These are phyloP conservation scores for Pleurotus tuoliensis DNA, from an alignment of 768 basidiomycete species.

Conservation along the genomic window DNA sequence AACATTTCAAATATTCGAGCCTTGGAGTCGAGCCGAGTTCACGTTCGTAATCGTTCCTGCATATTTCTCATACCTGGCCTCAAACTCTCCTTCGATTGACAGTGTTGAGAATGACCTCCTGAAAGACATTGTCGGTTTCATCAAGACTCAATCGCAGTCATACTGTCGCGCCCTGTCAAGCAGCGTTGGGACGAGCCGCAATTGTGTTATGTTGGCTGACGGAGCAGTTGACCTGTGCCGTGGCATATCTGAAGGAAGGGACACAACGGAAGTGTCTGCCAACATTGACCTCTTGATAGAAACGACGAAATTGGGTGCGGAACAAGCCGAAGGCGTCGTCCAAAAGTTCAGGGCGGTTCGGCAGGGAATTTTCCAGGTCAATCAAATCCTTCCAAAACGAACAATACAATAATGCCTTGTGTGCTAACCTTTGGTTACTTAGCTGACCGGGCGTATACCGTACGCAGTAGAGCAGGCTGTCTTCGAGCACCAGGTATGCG, in stretches of 20 bases:
- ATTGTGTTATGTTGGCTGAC: background rate
- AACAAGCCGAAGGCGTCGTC: background rate
- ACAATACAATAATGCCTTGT: too few species aligned
- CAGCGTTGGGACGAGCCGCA: background rate
- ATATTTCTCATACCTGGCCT: background rate
- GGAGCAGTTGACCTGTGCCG: background rate
- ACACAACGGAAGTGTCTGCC: background rate
- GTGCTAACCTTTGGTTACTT: background rate
- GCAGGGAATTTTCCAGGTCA: slow-evolving; percentile 5
- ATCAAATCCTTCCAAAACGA: background rate
- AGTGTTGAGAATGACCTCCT: slow-evolving; percentile 2
- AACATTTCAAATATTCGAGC: slow-evolving; percentile 1
- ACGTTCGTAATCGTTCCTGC: background rate
- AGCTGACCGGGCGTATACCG: slow-evolving; percentile 1
- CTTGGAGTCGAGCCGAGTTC: background rate
- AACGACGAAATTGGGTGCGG: background rate
- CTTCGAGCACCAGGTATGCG: slow-evolving; percentile 1
- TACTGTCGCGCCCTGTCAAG: slow-evolving; percentile 1
- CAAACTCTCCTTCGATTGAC: background rate
- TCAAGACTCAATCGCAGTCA: background rate
- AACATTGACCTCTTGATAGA: background rate
- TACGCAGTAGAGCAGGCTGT: slow-evolving; percentile 1
- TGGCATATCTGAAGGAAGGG: background rate
- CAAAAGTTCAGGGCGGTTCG: background rate
- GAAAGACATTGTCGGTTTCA: background rate